Conservation (phyloP, 257 asterid species). For the Petunia secreta region DNA sequence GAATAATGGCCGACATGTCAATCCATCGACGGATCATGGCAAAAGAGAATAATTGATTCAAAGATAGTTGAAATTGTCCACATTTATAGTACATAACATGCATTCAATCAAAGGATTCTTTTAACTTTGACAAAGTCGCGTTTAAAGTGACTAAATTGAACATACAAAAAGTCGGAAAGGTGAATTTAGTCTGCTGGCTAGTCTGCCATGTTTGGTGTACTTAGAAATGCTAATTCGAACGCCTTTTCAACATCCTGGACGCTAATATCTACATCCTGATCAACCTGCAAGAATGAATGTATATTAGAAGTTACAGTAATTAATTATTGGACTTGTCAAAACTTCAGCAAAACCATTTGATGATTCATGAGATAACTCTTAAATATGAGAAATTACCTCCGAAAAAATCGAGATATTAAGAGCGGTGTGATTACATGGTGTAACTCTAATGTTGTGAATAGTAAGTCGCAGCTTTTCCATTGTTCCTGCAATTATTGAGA, state of each 20-base stretch:
- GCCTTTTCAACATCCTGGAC: slow-evolving; percentile 12
- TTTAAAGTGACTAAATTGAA: not conserved
- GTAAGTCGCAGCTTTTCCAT: slow-evolving; percentile 15
- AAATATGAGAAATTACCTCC: slow-evolving; percentile 3
- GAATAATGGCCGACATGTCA: not conserved
- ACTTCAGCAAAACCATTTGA: not conserved
- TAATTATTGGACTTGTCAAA: not conserved
- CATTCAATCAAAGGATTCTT: not conserved
- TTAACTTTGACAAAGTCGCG: not conserved
- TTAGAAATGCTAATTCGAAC: not conserved
- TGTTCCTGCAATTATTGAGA: slow-evolving; percentile 14
- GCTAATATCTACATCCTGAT: slow-evolving; percentile 16
- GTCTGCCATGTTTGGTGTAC: not conserved
- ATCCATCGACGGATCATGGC: not conserved
- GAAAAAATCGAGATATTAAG: slow-evolving; percentile 20
- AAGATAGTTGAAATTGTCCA: not conserved
- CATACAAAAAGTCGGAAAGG: not conserved
- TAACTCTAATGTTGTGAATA: slow-evolving; percentile 20
- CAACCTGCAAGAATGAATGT: not conserved
- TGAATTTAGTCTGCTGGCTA: not conserved
- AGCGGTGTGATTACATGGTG: not conserved
- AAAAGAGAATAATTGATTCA: not conserved
- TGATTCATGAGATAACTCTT: not conserved
- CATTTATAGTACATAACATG: not conserved
- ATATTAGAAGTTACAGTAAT: not conserved